Percentiles rank a stretch among this genome's conserved stretches.
phyloP scores from a whole-genome alignment of 148 eudicot species.

The Euryodendron excelsum region DNA sequence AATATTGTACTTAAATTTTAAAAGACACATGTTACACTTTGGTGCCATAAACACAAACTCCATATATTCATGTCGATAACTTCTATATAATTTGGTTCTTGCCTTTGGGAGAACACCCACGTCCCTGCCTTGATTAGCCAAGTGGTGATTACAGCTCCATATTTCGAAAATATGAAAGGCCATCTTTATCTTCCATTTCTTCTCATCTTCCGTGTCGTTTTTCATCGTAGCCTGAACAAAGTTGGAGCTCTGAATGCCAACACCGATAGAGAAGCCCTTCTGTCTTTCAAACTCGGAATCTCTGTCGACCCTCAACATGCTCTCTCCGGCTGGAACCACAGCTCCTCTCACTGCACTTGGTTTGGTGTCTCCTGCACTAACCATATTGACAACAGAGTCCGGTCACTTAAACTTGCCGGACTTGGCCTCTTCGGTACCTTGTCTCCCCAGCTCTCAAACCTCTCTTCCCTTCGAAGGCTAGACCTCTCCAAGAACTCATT shows the following conservation, averaged over 20 bases:
- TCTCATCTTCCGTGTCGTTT: not conserved
- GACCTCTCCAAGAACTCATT: not conserved
- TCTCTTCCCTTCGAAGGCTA: not conserved
- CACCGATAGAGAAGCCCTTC: slow-evolving; percentile 4
- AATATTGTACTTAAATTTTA: too few relatives aligned
- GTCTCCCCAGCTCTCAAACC: not conserved
- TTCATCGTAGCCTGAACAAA: not conserved
- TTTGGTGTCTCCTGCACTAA: slow-evolving; percentile 8
- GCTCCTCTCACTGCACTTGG: slow-evolving; percentile 7
- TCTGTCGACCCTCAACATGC: slow-evolving; percentile 6
- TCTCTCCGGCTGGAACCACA: slow-evolving; percentile 1
- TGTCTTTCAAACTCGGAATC: not conserved
- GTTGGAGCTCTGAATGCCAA: not conserved
- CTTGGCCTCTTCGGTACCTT: slow-evolving; percentile 5
- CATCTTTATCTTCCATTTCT: not conserved
- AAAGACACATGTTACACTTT: too few relatives aligned
- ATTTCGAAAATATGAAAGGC: not conserved
- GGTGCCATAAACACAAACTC: too few relatives aligned
- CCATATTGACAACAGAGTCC: not conserved
- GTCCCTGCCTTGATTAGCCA: too few relatives aligned
- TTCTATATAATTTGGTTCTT: too few relatives aligned
- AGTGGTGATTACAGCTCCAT: too few relatives aligned
- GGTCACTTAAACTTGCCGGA: not conserved
- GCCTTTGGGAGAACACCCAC: too few relatives aligned
- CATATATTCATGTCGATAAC: too few relatives aligned